Base-by-base conservation (phyloP, 2,329 filamentous ascomycete species). In the Podosphaera fusca region DNA sequence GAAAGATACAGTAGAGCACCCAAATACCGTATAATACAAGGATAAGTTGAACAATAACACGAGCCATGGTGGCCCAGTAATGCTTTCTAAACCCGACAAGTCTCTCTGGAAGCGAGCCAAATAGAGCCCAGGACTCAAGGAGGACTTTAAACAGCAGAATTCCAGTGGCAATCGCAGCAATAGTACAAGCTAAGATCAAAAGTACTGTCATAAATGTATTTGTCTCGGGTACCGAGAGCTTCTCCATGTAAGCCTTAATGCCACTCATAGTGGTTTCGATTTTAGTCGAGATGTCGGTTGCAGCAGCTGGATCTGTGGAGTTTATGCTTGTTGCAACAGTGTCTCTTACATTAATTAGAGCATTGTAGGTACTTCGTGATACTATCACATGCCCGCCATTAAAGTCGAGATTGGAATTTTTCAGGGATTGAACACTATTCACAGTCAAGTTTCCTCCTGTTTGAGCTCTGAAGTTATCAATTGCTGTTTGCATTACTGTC, bases 161-260 rank as follows among this genome's bases (percentile, higher is more conserved):
- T 33, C 85, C 81, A 31, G 95, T 85, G 49, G 85, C 83, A 61
- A 95, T 90, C 38, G 79, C 78, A 3, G 81, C 89, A 61, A 96
- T 79, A 56, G 94, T 75, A 61, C 95, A 92, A 60, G 87, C 86
- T 59, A 95, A 90, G 59, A 95, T 74, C 55, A 96, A 74, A 1
- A 96, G 77, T 3, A 95, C 82, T 0, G 87, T 95, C 89, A 98
- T 94, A 73, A 96, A 96, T 1, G 87, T 88, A 71, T 95, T 94
- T 54, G 85, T 81, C 63, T 85, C 79, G 21, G 92, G 92, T 56
- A 96, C 88, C 49, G 79, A 81, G 58, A 95, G 77, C 67, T 89
- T 76, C 67, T 95, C 81, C n/a, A 82, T 84, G 65, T 84, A 94
- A 35, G 79, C 85, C 68, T 89, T 78, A 64, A 96, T 84, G 56